These are phyloP conservation scores for Pseudogymnoascus sp. DNA, from an alignment of 2,329 filamentous ascomycete genomes.

Conservation along the genomic window DNA sequence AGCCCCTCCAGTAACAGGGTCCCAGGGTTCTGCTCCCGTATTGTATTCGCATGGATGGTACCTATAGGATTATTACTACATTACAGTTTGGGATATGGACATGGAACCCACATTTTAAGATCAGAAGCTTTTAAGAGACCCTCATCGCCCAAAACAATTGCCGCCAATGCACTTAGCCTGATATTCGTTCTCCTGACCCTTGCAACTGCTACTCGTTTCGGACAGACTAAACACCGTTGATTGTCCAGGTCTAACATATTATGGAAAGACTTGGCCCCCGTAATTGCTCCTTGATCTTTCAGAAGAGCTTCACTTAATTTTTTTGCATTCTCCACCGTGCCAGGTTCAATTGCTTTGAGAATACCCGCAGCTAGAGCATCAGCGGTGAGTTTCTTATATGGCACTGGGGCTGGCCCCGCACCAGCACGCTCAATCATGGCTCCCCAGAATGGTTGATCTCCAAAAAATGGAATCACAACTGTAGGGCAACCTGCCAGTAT, in stretches of 20 bases:
- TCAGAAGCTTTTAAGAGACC: constrained; percentile 61
- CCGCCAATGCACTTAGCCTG: constrained; percentile 65
- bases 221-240: constrained; percentile 64
- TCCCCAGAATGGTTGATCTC: constrained; percentile 80
- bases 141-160: constrained; percentile 59
- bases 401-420: constrained; percentile 65
- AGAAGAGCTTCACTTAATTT: constrained; percentile 54
- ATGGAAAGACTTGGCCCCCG: constrained; percentile 64
- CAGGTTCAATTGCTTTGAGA: constrained; percentile 50
- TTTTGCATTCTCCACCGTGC: constrained; percentile 49
- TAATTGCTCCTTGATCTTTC: constrained; percentile 56
- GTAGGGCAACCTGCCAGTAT: constrained; percentile 75
- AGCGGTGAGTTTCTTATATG: constrained; percentile 60
- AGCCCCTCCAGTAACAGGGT: constrained; percentile 71
- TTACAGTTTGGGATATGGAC: neutral
- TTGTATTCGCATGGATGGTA: constrained; percentile 61
- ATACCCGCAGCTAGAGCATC: constrained; percentile 63
- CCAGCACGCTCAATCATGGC: constrained; percentile 67
- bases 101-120: constrained; percentile 59
- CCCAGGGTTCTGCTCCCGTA: constrained; percentile 69
- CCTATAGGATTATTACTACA: constrained; percentile 26
- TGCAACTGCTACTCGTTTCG: constrained; percentile 67
- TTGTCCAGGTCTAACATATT: constrained; percentile 57
- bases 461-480: constrained; percentile 80
- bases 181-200: constrained; percentile 61